Conservation (phyloP, 331 rosid species). For the Prunus yedoensis region DNA sequence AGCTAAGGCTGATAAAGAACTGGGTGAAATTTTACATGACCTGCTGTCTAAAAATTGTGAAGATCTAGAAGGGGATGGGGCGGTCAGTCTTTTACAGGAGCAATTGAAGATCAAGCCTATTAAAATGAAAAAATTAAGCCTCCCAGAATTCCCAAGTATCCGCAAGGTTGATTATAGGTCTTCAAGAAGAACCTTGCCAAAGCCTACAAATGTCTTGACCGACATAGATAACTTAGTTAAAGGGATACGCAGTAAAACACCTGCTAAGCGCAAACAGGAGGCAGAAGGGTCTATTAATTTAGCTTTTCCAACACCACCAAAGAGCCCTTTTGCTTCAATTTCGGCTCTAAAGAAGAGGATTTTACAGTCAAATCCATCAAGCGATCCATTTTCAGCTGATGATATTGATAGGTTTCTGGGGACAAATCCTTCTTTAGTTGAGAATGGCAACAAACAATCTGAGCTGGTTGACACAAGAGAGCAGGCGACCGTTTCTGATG, state of each 20-base stretch:
- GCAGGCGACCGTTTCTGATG: slow-evolving; percentile 22
- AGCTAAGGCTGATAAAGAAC: slow-evolving; percentile 33
- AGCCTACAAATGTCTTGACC: slow-evolving; percentile 47
- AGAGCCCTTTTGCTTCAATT: slow-evolving; percentile 59
- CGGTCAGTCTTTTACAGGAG: slow-evolving; percentile 57
- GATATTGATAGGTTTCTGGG: slow-evolving; percentile 33
- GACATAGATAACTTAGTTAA: slow-evolving; percentile 45
- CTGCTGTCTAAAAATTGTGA: slow-evolving; percentile 49
- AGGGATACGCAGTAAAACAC: slow-evolving; percentile 38
- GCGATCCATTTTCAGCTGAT: slow-evolving; percentile 60
- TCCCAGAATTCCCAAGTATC: slow-evolving; percentile 58
- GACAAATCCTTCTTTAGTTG: slow-evolving; percentile 30
- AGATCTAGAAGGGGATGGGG: slow-evolving; percentile 64
- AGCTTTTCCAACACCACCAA: slow-evolving; percentile 70
- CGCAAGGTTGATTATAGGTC: slow-evolving; percentile 44
- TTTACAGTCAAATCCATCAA: slow-evolving; percentile 43
- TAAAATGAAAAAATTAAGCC: slow-evolving; percentile 42
- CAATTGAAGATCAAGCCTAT: slow-evolving; percentile 63
- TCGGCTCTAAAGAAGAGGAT: slow-evolving; percentile 46
- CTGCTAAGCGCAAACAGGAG: slow-evolving; percentile 26
- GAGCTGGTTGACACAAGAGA: slow-evolving; percentile 34
- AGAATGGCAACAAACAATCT: slow-evolving; percentile 17
- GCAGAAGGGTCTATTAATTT: slow-evolving; percentile 30
- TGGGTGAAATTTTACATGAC: slow-evolving; percentile 44
- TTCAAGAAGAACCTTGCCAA: slow-evolving; percentile 35